Evolutionary conservation across 345 rosid species (phyloP), one percentile per base, ranked within the genome.

Genomic region (Boechera stricta): DNA sequence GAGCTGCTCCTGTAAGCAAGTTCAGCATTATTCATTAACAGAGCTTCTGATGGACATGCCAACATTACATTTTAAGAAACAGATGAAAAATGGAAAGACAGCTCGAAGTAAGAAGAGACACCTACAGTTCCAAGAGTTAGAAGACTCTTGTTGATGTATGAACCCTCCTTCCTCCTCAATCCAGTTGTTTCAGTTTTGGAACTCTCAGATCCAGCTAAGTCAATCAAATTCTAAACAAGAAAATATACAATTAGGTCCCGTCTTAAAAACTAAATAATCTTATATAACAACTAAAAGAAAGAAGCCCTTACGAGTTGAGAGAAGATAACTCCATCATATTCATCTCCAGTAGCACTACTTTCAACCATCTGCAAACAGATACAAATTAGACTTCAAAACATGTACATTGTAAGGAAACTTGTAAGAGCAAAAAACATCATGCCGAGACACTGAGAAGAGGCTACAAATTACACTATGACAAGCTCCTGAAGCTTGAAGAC

Each of bases 111-210:
- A 36, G 33, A 48, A 61, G 71, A 77, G 66, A 72, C 59, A 85
- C 95, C 10, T 84, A 96, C 99, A 56, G 99, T 93, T 82, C 99
- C 99, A 80, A 96, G 94, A 77, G 99, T 96, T 36, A 96, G 87
- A 82, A 96, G 99, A 73, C 98, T 96, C 88, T 96, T 96, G 87
- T 96, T 96, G 77, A 96, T 96, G 85, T 91, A 96, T 77, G 99
- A 85, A 78, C 98, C 99, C 83, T 96, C 99, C 83, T 93, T 96
- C 79, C 99, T 90, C 83, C 99, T 80, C 57, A 96, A 61, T 66
- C 99, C 99, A 74, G 97, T 93, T 72, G 99, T 96, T 85, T 96
- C 99, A 13, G 99, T 93, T 86, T 96, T 96, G 73, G 99, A 93
- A 84, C 99, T 96, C 88, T 96, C 99, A 62, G 99, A 96, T 79